Evolutionary conservation across 108 stramenopile species (phyloP).

Genomic region (Discostella pseudostelligera): DNA sequence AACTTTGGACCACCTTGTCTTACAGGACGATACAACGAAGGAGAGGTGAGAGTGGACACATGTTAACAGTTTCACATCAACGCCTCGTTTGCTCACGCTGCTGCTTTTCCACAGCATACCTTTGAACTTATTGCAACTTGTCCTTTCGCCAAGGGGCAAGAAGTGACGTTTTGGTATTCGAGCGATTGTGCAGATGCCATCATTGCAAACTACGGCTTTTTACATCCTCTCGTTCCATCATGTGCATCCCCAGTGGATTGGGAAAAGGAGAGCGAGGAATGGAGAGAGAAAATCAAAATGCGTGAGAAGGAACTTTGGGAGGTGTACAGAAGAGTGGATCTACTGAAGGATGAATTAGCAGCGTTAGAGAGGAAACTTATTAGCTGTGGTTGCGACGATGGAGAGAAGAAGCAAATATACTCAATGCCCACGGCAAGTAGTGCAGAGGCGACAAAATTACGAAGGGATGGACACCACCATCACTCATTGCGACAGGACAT

Average conservation of each 20-base stretch:
- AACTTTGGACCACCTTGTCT: conserved; percentile 88
- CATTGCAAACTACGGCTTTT: conserved; percentile 80
- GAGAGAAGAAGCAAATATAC: conserved; percentile 19
- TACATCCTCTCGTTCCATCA: conserved; percentile 60
- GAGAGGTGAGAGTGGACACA: no score
- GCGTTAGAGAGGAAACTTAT: conserved; percentile 25
- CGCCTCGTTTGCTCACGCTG: no score
- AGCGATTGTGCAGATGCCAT: conserved; percentile 79
- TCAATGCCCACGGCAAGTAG: conserved; percentile 15
- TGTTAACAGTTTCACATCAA: no score
- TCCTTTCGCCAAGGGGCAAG: conserved; percentile 68
- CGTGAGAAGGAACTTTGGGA: conserved; percentile 41
- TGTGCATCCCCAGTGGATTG: conserved; percentile 38
- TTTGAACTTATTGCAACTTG: conserved; percentile 83
- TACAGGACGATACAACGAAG: conserved; percentile 65
- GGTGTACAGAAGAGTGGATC: conserved; percentile 33
- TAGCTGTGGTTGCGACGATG: conserved; percentile 37
- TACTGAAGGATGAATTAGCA: conserved; percentile 44
- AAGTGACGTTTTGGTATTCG: conserved; percentile 84
- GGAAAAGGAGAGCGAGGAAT: conserved; percentile 31
- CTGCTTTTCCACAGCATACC: no score
- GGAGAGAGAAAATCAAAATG: conserved; percentile 20
- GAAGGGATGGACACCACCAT: conserved; percentile 4
- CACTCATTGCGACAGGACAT: conserved; percentile 14
- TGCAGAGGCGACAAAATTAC: conserved; percentile 1